Base-by-base conservation (phyloP, 148 eudicot genomes). In the Fagopyrum tataricum region DNA sequence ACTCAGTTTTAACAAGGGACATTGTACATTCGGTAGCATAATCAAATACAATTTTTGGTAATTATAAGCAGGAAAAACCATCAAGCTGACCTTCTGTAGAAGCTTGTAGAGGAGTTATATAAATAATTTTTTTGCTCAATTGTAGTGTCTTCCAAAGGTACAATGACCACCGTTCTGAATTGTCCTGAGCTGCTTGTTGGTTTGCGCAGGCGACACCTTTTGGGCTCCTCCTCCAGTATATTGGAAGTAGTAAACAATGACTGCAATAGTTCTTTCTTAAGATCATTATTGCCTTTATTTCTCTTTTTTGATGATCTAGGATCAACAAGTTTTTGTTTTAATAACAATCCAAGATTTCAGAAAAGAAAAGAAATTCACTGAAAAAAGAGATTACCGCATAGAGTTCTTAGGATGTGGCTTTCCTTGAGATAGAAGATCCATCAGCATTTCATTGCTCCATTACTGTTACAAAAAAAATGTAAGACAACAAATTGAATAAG, bases 231-330 rank as follows among this genome's bases (percentile, higher is more conserved):
- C 79, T 83, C 88, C 69, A 71, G 68, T 78, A 86, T 86, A 73
- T 72, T 80, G 72, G 89, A 84, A 69, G 74, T 82, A 76, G n/a
- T 66, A 82, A 89, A 92, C 66, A 92, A 71, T n/a, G 89, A 71
- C 66, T 77, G 82, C 76, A 92, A 61, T 42, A 92, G 66, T 76
- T 92, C 95, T 78, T 76, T 85, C 78, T 88, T 81, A 37, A 86
- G 78, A 18, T 75, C 77, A 69, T 61, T 66, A 41, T 72, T 76
- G 72, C 72, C 77, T 37, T 81, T 84, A 69, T 75, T 62, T 76
- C 77, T 79, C 71, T 78, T 77, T 55, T 76, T 53, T 52, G 77
- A 77, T 70, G 53, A 67, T 49, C 72, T 42, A 64, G 44, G n/a
- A 37, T 37, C 26, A 64, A 14, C 20, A 64, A 37, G 13, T 64